Evolutionary conservation across 768 basidiomycete species (phyloP).

Genomic region (Tylopilus felleus): DNA sequence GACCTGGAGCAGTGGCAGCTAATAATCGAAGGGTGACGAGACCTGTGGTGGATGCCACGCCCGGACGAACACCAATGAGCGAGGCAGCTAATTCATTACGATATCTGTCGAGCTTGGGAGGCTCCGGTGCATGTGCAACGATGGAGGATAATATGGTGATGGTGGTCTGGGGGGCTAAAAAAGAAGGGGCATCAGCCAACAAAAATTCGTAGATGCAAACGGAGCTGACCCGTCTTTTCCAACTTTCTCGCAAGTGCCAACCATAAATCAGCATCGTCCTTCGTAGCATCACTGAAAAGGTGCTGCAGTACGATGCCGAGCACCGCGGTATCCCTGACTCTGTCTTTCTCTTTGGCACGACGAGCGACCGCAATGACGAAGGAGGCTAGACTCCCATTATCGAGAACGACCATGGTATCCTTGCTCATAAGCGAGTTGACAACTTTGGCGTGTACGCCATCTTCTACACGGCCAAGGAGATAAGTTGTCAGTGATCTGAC

Average conservation of each 20-base stretch:
- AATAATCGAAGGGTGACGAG: constrained; percentile 66
- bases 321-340: constrained; percentile 53
- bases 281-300: constrained; percentile 54
- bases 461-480: constrained; percentile 46
- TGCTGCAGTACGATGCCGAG: constrained; percentile 60
- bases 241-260: constrained; percentile 61
- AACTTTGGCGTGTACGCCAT: constrained; percentile 48
- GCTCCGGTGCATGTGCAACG: constrained; percentile 61
- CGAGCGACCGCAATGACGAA: constrained; percentile 35
- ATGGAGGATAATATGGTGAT: constrained; percentile 65
- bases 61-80: constrained; percentile 60
- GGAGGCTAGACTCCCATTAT: constrained; percentile 22
- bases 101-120: constrained; percentile 69
- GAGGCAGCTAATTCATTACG: constrained; percentile 89
- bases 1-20: constrained; percentile 67
- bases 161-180: constrained; percentile 63
- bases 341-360: constrained; percentile 38
- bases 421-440: constrained; percentile 34
- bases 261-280: constrained; percentile 75
- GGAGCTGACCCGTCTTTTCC: constrained; percentile 55
- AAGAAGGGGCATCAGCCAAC: neutral
- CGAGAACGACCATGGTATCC: constrained; percentile 16
- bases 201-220: neutral
- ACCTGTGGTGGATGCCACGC: constrained; percentile 66
- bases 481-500: constrained; percentile 60